Conservation (phyloP, 805 yeast genomes). For the Yamadazyma insecticola region DNA sequence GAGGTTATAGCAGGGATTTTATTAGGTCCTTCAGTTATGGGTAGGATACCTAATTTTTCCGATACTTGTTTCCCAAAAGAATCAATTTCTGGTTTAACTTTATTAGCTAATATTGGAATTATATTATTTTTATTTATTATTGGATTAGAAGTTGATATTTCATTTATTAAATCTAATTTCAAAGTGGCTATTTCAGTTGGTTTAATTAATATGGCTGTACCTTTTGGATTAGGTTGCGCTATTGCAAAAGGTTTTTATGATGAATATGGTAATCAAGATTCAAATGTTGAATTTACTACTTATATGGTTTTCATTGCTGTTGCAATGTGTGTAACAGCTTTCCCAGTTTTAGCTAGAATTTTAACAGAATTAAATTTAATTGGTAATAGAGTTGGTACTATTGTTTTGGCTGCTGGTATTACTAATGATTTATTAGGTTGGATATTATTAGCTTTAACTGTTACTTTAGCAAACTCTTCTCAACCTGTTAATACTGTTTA, state of each 20-base stretch:
- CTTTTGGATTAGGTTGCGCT: slow-evolving; percentile 75
- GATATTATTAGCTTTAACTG: slow-evolving; percentile 71
- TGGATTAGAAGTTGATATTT: slow-evolving; percentile 74
- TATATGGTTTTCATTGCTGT: slow-evolving; percentile 79
- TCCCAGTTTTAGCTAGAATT: slow-evolving; percentile 79
- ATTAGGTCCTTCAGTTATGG: slow-evolving; percentile 72
- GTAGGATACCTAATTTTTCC: slow-evolving; percentile 66
- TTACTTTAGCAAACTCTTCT: slow-evolving; percentile 71
- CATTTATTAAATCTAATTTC: slow-evolving; percentile 56
- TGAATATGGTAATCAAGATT: slow-evolving; percentile 39
- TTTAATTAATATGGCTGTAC: slow-evolving; percentile 65
- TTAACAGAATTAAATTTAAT: slow-evolving; percentile 67
- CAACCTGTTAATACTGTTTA: slow-evolving; percentile 67
- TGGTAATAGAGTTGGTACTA: slow-evolving; percentile 64
- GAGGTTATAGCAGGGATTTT: slow-evolving; percentile 76
- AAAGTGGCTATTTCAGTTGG: slow-evolving; percentile 67
- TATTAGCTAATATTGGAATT: slow-evolving; percentile 72
- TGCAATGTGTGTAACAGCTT: slow-evolving; percentile 80
- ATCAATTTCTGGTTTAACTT: slow-evolving; percentile 58
- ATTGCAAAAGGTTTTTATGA: slow-evolving; percentile 65
- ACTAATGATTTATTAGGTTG: slow-evolving; percentile 78
- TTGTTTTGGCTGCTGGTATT: slow-evolving; percentile 80
- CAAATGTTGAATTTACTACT: slow-evolving; percentile 57
- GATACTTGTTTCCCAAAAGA: slow-evolving; percentile 57
- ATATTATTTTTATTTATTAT: slow-evolving; percentile 70